These are phyloP conservation scores for Rheum nobile DNA, from an alignment of 148 eudicot genomes.

Conservation along the genomic window DNA sequence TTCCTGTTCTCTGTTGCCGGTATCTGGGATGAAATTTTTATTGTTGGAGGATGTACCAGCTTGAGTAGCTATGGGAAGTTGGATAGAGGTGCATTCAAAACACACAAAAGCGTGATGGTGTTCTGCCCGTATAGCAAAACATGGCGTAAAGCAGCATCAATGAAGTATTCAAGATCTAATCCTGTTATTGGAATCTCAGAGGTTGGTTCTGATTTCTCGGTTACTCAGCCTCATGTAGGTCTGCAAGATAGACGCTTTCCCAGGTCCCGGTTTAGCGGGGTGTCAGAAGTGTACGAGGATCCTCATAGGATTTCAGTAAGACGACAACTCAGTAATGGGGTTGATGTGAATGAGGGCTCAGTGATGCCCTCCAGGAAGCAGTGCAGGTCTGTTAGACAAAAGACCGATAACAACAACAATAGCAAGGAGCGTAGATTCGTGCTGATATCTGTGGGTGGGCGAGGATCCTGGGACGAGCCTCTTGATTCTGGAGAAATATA, in stretches of 20 bases:
- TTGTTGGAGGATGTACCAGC: constrained; percentile 93
- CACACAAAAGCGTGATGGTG: constrained; percentile 73
- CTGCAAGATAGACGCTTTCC: constrained; percentile 61
- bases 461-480: constrained; percentile 87
- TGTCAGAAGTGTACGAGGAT: constrained; percentile 89
- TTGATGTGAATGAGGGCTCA: constrained; percentile 44
- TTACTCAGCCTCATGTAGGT: constrained; percentile 38
- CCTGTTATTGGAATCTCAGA: constrained; percentile 74
- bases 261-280: constrained; percentile 66
- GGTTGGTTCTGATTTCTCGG: constrained; percentile 37
- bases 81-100: constrained; percentile 78
- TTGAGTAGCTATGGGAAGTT: constrained; percentile 66
- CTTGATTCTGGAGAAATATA: constrained; percentile 80
- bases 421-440: constrained; percentile 51
- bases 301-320: constrained; percentile 97
- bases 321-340: constrained; percentile 49
- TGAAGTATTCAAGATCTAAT: constrained; percentile 86
- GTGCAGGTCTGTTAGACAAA: constrained; percentile 43
- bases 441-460: constrained; percentile 83
- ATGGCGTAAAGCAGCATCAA: constrained; percentile 73
- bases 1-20: constrained; percentile 75
- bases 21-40: constrained; percentile 53
- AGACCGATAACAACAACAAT: constrained; percentile 19
- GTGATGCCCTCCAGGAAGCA: constrained; percentile 26
- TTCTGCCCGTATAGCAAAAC: constrained; percentile 65